Conservation (phyloP, 768 basidiomycete species). For the Tylopilus felleus region DNA sequence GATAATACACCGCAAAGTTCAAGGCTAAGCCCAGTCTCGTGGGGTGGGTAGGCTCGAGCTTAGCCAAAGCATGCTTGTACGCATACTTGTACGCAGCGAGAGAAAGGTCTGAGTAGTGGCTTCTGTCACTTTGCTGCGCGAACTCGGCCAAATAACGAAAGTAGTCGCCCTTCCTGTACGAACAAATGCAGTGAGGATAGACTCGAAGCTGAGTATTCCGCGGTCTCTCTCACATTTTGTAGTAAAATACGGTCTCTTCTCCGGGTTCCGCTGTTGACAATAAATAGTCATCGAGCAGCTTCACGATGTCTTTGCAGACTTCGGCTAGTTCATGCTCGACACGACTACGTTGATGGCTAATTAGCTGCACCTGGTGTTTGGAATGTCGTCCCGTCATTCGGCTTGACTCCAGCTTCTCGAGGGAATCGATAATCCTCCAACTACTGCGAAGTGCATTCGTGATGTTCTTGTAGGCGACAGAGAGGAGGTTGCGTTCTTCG, state of each 20-base stretch:
- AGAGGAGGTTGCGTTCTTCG: conserved; percentile 87
- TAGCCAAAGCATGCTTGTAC: conserved; percentile 74
- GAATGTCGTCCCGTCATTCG: conserved; percentile 30
- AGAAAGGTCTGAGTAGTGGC: conserved; percentile 67
- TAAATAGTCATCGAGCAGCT: conserved; percentile 58
- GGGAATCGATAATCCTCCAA: conserved; percentile 76
- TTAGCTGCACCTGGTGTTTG: conserved; percentile 54
- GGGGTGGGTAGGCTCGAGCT: conserved; percentile 76
- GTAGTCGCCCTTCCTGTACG: conserved; percentile 78
- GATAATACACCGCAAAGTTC: conserved; percentile 94
- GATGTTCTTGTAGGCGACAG: conserved; percentile 88
- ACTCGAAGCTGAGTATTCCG: background rate
- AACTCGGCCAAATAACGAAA: conserved; percentile 90
- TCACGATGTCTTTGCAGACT: conserved; percentile 77
- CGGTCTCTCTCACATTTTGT: conserved; percentile 65
- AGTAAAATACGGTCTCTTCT: conserved; percentile 87
- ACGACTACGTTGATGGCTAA: conserved; percentile 67
- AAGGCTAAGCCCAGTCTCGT: conserved; percentile 85
- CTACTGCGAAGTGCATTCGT: conserved; percentile 80
- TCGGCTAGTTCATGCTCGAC: conserved; percentile 76
- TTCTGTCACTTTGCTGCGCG: conserved; percentile 65
- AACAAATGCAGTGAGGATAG: conserved; percentile 7
- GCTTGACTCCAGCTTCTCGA: conserved; percentile 58
- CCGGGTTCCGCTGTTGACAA: conserved; percentile 64
- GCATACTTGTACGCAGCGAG: conserved; percentile 84